phyloP scores from a whole-genome alignment of 495 filamentous ascomycete genomes.

The Aspergillus panamensis region DNA sequence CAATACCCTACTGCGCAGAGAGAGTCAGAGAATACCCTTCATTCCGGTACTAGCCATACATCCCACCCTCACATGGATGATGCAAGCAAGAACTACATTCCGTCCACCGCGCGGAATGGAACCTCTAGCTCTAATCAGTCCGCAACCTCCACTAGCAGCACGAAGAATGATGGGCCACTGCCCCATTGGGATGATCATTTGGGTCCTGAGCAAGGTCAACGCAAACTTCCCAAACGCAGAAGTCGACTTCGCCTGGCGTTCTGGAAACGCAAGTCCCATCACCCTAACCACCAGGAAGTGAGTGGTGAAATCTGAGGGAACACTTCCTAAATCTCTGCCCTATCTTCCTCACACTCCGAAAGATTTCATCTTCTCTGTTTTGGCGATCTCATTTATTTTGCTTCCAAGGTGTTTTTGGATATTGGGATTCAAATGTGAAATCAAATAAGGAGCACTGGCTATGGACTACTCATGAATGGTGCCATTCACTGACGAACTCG shows the following conservation, averaged over 20 bases:
- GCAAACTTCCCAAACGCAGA: conserved; percentile 36
- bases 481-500: conserved; percentile 32
- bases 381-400: conserved; percentile 1
- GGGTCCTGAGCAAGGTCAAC: conserved; percentile 17
- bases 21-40: conserved; percentile 9
- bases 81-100: conserved; percentile 26
- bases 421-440: conserved; percentile 22
- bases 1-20: conserved; percentile 2
- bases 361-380: conserved; percentile 5
- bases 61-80: conserved; percentile 28
- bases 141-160: conserved; percentile 31
- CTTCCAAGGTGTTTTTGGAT: conserved; percentile 20
- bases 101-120: conserved; percentile 24
- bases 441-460: conserved; percentile 9
- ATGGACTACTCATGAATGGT: conserved; percentile 33
- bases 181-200: conserved; percentile 24
- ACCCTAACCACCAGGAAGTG: conserved; percentile 34
- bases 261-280: conserved; percentile 42
- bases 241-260: conserved; percentile 47
- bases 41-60: conserved; percentile 12
- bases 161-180: conserved; percentile 25
- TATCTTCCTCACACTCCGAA: conserved; percentile 5
- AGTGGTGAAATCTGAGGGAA: conserved; percentile 35
- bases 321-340: neutral
- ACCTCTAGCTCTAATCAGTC: conserved; percentile 31